Base-by-base conservation (phyloP, 805 yeast genomes). In the Priceomyces melissophilus region DNA sequence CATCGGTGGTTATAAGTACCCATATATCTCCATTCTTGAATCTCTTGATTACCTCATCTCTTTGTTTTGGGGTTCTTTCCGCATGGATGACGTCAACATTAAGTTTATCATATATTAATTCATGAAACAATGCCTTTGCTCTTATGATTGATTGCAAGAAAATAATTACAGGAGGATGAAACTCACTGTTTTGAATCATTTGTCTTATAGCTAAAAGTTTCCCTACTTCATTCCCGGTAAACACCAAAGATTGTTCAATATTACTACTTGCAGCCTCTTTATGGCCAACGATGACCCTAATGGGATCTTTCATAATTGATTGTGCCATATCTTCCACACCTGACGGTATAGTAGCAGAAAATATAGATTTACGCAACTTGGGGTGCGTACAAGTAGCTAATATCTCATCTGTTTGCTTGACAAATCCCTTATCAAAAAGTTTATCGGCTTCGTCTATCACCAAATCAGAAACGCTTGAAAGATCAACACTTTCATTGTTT, bases 1-100 rank as follows among this genome's bases (percentile, higher is more conserved):
- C 96, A 64, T 93, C 99, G 0, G 99, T 93, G 61, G 97, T 89
- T 40, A 93, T 91, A 48, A 93, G 73, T 35, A 93, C 95, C 99
- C 99, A 93, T 25, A 90, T 73, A 25, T 91, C 95, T 20, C 99
- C 99, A 41, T 75, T 76, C 60, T 81, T 87, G 68, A 93, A 93
- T 50, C 85, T 71, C 55, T 86, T 86, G 46, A 93, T 86, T 13
- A 85, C 85, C 31, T 79, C 81, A 44, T 87, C 88, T 67, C 99
- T 79, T 66, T 93, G 98, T 26, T 77, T 73, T 40, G 84, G 88
- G 0, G 97, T 85, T 62, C 95, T 81, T 53, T 93, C 98, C 1
- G 97, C 93, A 58, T 93, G 98, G 36, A 93, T 89, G 12, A 87
- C 96, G 58, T 91, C 99, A 32, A 93, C 96, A 53, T 89, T 91